phyloP scores from a whole-genome alignment of 306 rosid genomes.

The Quercus rubra region DNA sequence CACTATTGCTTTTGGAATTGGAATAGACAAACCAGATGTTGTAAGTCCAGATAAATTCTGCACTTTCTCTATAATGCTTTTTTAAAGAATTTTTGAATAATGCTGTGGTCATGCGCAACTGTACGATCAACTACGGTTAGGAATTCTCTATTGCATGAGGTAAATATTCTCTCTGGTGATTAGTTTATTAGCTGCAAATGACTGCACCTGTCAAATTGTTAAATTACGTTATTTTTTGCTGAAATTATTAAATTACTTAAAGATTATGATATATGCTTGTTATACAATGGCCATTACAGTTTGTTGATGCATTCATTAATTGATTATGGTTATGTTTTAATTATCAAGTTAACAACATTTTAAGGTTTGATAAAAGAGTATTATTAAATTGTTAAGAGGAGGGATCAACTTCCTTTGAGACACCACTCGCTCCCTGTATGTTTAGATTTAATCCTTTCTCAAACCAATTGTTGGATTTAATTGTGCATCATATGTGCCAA shows the following conservation, averaged over 20 bases:
- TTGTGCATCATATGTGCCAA: background rate
- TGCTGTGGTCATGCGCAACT: slow-evolving; percentile 20
- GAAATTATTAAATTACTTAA: background rate
- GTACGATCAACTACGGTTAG: slow-evolving; percentile 3
- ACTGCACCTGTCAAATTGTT: background rate
- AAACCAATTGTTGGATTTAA: slow-evolving; percentile 5
- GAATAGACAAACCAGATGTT: slow-evolving; percentile 96
- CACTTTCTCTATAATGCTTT: background rate
- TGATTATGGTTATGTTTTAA: background rate
- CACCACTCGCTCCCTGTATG: background rate
- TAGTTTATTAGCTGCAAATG: background rate
- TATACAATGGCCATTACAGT: background rate
- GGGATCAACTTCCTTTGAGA: background rate
- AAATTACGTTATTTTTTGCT: background rate
- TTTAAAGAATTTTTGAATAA: slow-evolving; percentile 3
- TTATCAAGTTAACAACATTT: background rate
- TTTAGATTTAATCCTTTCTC: background rate
- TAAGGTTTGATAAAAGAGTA: background rate
- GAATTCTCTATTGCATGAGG: slow-evolving; percentile 11
- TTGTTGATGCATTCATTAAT: background rate
- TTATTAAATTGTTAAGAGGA: background rate
- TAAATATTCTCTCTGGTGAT: background rate
- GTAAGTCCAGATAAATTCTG: slow-evolving; percentile 57
- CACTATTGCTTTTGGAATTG: slow-evolving; percentile 99
- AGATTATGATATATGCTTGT: background rate